These are phyloP conservation scores for Solanum stenotomum DNA, from an alignment of 257 asterid genomes.

Conservation along the genomic window DNA sequence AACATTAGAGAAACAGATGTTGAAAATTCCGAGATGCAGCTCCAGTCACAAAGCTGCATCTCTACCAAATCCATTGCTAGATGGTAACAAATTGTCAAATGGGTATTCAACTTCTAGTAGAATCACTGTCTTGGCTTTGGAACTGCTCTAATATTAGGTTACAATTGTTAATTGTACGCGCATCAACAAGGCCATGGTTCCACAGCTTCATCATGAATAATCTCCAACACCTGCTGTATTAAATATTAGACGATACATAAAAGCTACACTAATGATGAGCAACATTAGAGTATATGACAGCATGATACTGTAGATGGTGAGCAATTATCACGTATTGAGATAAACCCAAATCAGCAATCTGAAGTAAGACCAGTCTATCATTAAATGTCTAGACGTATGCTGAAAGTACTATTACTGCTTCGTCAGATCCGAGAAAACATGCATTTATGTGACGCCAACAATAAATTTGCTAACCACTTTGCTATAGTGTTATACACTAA, in stretches of 20 bases:
- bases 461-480: neutral
- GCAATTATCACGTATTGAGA: neutral
- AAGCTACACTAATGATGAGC: neutral
- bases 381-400: neutral
- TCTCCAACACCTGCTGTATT: constrained; percentile 84
- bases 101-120: constrained; percentile 11
- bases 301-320: neutral
- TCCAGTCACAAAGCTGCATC: neutral
- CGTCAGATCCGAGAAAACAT: neutral
- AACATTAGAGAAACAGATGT: neutral
- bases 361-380: neutral
- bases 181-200: constrained; percentile 92
- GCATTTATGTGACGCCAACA: neutral
- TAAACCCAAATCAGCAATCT: neutral
- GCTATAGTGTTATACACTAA: neutral
- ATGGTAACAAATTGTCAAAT: neutral
- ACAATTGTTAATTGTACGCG: constrained; percentile 72
- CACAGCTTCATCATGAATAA: constrained; percentile 82
- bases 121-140: constrained; percentile 30
- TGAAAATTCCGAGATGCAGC: neutral
- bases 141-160: constrained; percentile 41
- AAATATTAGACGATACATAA: neutral
- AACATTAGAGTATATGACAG: neutral
- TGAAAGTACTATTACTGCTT: neutral
- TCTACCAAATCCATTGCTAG: neutral